Evolutionary conservation across 371 early-diverging fungal genomes (phyloP).

Genomic region (Batrachochytrium dendrobatidis): DNA sequence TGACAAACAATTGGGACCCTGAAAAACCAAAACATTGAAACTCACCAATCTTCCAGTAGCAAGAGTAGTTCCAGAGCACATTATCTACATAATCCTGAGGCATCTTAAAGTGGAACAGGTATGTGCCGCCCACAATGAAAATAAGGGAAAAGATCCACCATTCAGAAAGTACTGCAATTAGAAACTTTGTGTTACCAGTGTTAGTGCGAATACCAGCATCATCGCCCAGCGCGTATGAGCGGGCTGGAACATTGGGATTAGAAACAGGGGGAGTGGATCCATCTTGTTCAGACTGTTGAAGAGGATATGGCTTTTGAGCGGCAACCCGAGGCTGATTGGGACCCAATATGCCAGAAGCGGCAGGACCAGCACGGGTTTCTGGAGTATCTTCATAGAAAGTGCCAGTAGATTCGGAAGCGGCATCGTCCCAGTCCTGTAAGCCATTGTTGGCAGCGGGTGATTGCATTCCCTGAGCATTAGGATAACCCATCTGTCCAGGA

Average conservation of each 20-base stretch:
- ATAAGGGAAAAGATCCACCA: conserved; percentile 40
- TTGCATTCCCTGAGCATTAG: background rate
- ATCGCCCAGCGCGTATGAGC: conserved; percentile 25
- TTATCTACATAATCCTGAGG: conserved; percentile 28
- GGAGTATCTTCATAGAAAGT: conserved; percentile 23
- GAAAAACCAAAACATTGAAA: too few species aligned
- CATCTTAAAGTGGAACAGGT: conserved; percentile 27
- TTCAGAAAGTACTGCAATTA: conserved; percentile 38
- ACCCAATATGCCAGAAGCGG: conserved; percentile 17
- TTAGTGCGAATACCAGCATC: conserved; percentile 28
- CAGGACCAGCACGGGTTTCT: conserved; percentile 22
- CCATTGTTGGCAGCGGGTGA: conserved; percentile 7
- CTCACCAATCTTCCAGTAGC: conserved; percentile 47
- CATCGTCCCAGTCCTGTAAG: conserved; percentile 18
- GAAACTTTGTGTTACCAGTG: conserved; percentile 38
- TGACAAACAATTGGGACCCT: too few species aligned
- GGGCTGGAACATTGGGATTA: background rate
- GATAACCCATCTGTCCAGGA: background rate
- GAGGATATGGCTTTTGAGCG: background rate
- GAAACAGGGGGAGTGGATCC: background rate
- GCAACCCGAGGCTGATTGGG: conserved; percentile 5
- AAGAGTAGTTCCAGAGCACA: conserved; percentile 36
- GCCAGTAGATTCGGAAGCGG: conserved; percentile 13
- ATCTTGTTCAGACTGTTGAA: background rate
- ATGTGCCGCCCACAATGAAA: conserved; percentile 35